Percentiles rank a stretch among this genome's conserved stretches.
These are phyloP conservation scores for Lolium perenne DNA, from an alignment of 176 grass and related monocot species.

Conservation along the genomic window DNA sequence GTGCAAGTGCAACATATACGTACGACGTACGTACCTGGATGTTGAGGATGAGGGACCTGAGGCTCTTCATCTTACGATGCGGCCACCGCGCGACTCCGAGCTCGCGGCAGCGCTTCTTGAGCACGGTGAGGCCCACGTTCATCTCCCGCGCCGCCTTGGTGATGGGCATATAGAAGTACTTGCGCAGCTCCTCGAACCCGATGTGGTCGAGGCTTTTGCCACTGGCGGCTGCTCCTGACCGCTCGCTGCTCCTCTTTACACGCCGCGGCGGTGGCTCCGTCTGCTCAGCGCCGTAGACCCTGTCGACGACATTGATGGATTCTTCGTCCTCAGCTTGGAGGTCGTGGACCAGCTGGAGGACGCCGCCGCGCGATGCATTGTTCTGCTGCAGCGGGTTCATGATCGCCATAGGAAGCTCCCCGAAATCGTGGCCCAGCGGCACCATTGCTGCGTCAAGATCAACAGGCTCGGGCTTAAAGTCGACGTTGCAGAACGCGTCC, in stretches of 20 bases:
- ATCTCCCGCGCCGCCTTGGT: slow-evolving; percentile 77
- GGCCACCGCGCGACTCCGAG: slow-evolving; percentile 83
- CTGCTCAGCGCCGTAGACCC: neutral
- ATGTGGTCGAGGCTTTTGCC: slow-evolving; percentile 59
- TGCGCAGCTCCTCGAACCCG: slow-evolving; percentile 62
- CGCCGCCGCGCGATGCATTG: neutral
- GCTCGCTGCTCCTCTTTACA: neutral
- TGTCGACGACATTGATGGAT: neutral
- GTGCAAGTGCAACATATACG: neutral
- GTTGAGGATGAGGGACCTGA: slow-evolving; percentile 75
- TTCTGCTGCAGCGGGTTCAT: neutral
- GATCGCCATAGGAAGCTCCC: too few species aligned
- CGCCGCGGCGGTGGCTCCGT: neutral
- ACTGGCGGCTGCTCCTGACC: neutral
- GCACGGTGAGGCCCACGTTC: slow-evolving; percentile 89
- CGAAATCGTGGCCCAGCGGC: neutral
- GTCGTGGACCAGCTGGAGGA: neutral
- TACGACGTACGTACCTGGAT: slow-evolving; percentile 51
- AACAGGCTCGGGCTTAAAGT: neutral
- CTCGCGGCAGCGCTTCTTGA: slow-evolving; percentile 93
- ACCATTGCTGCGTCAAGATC: neutral
- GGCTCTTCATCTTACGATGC: slow-evolving; percentile 95
- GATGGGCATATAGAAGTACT: slow-evolving; percentile 92
- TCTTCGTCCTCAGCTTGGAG: neutral
- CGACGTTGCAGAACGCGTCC: slow-evolving; percentile 21